Evolutionary conservation across 306 rosid genomes (phyloP), one percentile per base, ranked within the genome.

Genomic region (Prosopis cineraria): DNA sequence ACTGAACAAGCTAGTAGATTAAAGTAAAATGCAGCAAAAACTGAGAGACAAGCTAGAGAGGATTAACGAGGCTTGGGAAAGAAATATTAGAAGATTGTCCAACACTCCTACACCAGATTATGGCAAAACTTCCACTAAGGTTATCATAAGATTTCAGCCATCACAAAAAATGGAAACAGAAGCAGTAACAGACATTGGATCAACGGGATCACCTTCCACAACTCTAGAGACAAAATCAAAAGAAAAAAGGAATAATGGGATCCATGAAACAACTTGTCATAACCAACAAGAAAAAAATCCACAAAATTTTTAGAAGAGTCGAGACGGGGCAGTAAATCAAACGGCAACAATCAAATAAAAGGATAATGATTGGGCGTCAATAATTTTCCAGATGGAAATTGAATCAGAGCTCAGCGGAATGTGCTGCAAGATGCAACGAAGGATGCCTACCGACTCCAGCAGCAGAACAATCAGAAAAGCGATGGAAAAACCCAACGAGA

Each of bases 301-400:
- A 68, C 55, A 47, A 83, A 68, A 79, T 56, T 27, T 27, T n/a
- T 25, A 65, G 22, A 53, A 44, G n/a, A 33, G 68, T 47, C 72
- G 58, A 8, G 47, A 59, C 16, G 2, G 37, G 20, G 40, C 58
- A 80, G 66, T 58, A 59, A 72, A 68, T 13, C 71, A 74, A 69
- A 37, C 60, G 68, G 22, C 67, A 56, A 33, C 34, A 31, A 41
- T 37, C 44, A 60, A 59, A 31, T 45, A 58, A 25, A 68, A n/a
- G n/a, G 24, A 47, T 7, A 69, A 75, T 31, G 48, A 24, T 9
- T 22, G 56, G 47, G 47, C 39, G 11, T 31, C 33, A 50, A 76
- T 47, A 53, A 63, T 24, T 63, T 65, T 44, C 64, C 70, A 36
- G 44, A 74, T 25, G 2, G 4, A 67, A 76, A 65, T 31, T 79